Conservation (phyloP, 1,284 basidiomycete genomes). For the Trichosporon faecale region DNA sequence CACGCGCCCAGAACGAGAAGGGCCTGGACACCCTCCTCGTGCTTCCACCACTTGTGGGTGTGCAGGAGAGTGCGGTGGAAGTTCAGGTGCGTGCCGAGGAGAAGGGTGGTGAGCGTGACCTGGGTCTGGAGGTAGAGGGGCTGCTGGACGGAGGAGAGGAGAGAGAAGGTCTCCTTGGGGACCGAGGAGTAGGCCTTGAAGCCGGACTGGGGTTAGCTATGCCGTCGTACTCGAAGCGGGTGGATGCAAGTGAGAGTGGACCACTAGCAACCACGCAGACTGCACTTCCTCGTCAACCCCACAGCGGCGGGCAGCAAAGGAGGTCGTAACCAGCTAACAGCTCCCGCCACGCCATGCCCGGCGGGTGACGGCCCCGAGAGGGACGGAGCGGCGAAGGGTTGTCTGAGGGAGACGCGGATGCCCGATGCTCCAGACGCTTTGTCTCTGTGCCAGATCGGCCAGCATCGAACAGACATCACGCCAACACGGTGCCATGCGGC, state of each 20-base stretch:
- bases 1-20: slow-evolving; percentile 60
- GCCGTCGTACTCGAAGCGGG: too few species aligned
- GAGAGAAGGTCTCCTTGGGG: slow-evolving; percentile 67
- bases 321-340: too few species aligned
- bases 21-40: slow-evolving; percentile 67
- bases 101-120: slow-evolving; percentile 58
- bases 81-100: slow-evolving; percentile 63
- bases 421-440: too few species aligned
- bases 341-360: too few species aligned
- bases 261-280: too few species aligned
- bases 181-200: slow-evolving; percentile 37
- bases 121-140: slow-evolving; percentile 70
- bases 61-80: slow-evolving; percentile 63
- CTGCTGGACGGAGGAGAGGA: slow-evolving; percentile 69
- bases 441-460: too few species aligned
- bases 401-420: too few species aligned
- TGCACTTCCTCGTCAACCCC: too few species aligned
- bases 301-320: too few species aligned
- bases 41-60: slow-evolving; percentile 54
- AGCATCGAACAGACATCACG: too few species aligned
- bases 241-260: not conserved
- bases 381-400: too few species aligned
- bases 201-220: slow-evolving; percentile 28
- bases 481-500: not conserved
- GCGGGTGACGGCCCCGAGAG: too few species aligned